Evolutionary conservation across 2,329 filamentous ascomycete species (phyloP).

Genomic region (Aspergillus fumigatus): DNA sequence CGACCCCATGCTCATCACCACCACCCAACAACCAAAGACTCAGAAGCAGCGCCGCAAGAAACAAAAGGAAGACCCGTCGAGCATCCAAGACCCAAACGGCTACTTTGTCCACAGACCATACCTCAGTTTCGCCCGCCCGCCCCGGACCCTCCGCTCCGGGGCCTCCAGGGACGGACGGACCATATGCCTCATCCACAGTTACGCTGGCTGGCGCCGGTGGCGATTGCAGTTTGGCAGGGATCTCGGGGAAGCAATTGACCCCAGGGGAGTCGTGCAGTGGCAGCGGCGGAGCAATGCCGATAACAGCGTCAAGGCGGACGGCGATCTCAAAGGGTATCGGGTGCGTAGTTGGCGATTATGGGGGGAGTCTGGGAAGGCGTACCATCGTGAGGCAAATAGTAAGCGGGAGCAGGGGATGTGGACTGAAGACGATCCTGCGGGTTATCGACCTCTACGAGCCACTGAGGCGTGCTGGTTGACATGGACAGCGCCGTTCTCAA

Average conservation of each 20-base stretch:
- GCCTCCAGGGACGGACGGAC: slow-evolving; percentile 3
- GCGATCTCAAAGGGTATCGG: slow-evolving; percentile 10
- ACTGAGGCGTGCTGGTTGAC: slow-evolving; percentile 1
- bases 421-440: not conserved
- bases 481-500: slow-evolving; percentile 4
- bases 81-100: not conserved
- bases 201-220: slow-evolving; percentile 9
- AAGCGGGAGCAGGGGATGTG: slow-evolving; percentile 2
- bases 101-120: slow-evolving; percentile 11
- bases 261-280: slow-evolving; percentile 10
- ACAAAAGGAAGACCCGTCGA: not conserved
- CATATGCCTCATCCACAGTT: slow-evolving; percentile 8
- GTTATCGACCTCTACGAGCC: not conserved
- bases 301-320: slow-evolving; percentile 5
- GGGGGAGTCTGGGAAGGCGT: slow-evolving; percentile 10
- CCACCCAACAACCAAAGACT: slow-evolving; percentile 4
- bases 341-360: slow-evolving; percentile 12
- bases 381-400: slow-evolving; percentile 9
- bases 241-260: slow-evolving; percentile 8
- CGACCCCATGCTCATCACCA: slow-evolving; percentile 6
- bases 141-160: slow-evolving; percentile 8
- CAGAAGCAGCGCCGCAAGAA: not conserved
- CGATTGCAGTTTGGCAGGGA: slow-evolving; percentile 8
- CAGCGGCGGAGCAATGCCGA: slow-evolving; percentile 6
- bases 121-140: slow-evolving; percentile 5